These are phyloP conservation scores for Xylaria sp. DNA, from an alignment of 2,329 filamentous ascomycete species.

Conservation along the genomic window DNA sequence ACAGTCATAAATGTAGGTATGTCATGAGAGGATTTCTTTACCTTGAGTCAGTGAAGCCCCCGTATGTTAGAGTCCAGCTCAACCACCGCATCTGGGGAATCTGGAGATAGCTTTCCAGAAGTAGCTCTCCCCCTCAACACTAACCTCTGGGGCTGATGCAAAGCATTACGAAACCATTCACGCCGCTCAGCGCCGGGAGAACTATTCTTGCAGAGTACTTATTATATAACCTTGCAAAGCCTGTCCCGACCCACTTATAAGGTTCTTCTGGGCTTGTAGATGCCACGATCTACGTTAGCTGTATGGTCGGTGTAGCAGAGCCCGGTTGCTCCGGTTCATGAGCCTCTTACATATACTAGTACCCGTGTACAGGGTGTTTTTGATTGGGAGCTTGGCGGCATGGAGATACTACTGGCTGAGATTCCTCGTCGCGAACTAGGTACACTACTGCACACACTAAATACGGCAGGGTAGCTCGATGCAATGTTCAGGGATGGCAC, in stretches of 20 bases:
- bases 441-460: neutral
- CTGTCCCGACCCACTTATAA: neutral
- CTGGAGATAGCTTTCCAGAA: constrained; percentile 13
- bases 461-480: constrained; percentile 16
- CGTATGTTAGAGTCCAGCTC: constrained; percentile 13
- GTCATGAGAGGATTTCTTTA: neutral
- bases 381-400: constrained; percentile 14
- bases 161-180: neutral
- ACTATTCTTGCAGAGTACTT: neutral
- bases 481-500: constrained; percentile 28
- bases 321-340: neutral
- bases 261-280: constrained; percentile 4
- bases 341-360: constrained; percentile 11
- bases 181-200: neutral
- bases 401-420: neutral
- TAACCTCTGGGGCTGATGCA: neutral
- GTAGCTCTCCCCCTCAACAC: constrained; percentile 9
- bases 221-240: neutral
- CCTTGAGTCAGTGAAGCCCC: constrained; percentile 18
- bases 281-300: constrained; percentile 1
- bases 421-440: neutral
- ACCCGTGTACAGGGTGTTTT: neutral
- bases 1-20: neutral
- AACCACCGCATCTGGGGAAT: constrained; percentile 20
- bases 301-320: neutral